Percentiles rank a stretch among this genome's conserved stretches.
phyloP scores from a whole-genome alignment of 2,329 filamentous ascomycete species.

The Hansfordia pulvinata region DNA sequence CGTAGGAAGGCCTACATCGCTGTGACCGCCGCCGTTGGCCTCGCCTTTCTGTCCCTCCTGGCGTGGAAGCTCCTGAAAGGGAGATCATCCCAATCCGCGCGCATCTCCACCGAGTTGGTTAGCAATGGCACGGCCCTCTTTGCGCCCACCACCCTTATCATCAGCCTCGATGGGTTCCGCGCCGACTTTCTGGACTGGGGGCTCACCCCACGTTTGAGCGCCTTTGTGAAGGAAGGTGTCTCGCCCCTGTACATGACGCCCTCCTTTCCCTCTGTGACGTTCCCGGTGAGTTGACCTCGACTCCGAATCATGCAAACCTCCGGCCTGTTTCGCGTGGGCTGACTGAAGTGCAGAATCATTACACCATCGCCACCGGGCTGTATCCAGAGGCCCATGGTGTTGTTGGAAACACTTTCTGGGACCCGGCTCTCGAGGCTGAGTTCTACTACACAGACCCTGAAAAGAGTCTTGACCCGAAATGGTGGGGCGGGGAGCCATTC shows the following conservation, averaged over 20 bases:
- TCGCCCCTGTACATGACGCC: constrained; percentile 88
- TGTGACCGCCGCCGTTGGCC: constrained; percentile 34
- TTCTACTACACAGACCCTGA: constrained; percentile 78
- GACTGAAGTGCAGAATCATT: constrained; percentile 49
- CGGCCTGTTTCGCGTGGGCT: constrained; percentile 4
- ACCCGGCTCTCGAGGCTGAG: constrained; percentile 59
- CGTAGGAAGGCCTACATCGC: constrained; percentile 40
- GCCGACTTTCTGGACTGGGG: constrained; percentile 81
- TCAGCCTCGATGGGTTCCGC: constrained; percentile 91
- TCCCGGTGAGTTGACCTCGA: constrained; percentile 37
- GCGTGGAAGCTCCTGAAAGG: too few relatives aligned
- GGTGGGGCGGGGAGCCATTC: constrained; percentile 90
- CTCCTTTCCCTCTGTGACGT: constrained; percentile 91
- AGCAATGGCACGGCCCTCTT: constrained; percentile 85
- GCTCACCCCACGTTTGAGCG: constrained; percentile 68
- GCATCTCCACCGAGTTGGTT: constrained; percentile 35
- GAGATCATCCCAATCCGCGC: too few relatives aligned
- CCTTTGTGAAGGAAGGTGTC: constrained; percentile 69
- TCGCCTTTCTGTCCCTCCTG: constrained; percentile 39
- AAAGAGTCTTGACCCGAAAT: constrained; percentile 69
- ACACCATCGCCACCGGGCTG: constrained; percentile 80
- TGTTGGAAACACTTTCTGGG: constrained; percentile 92
- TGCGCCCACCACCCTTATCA: constrained; percentile 79
- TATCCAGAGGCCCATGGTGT: constrained; percentile 89
- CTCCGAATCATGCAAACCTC: constrained; percentile 6